Base-by-base conservation (phyloP, 805 yeast genomes). In the Maudiozyma pseudohumilis region DNA sequence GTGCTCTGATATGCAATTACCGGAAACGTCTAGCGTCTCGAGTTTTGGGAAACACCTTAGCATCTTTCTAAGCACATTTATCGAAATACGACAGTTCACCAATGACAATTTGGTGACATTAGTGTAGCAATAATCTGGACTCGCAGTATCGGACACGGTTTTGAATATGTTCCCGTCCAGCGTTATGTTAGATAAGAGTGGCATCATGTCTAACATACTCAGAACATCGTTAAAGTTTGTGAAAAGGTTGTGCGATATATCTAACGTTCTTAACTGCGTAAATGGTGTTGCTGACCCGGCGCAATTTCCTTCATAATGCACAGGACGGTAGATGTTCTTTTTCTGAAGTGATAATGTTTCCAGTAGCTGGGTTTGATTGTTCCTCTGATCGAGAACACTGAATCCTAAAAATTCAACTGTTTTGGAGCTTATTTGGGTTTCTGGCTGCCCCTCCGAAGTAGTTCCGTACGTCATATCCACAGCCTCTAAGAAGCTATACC, bases 391-490 rank as follows among this genome's bases (percentile, higher is more conserved):
- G 31, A 79, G 53, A 43, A 71, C 69, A 18, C 73, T 79, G 50
- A 83, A 77, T 1, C 95, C 95, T 40, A 64, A 70, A 20, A 72
- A 68, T 48, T 82, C 78, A 7, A 75, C 75, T 5, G 46, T 44
- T 52, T 85, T 85, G 1, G 62, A 39, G 0, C 86, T 84, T 36
- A 80, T 67, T 18, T 52, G 53, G 5, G 74, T 51, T 13, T 63
- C 60, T 7, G 58, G 49, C 3, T 48, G 45, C 8, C 46, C 52
- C 5, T 47, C 48, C n/a, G 56, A 51, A 2, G 61, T 55, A 9
- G 52, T 46, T 2, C 70, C 67, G 53, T 81, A 81, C 34, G 66
- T 68, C 11, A 51, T 54, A 11, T 49, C 35, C n/a, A 86, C 39
- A 0, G 83, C 86, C 6, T 68, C 64, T 18, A 58, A 52, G 43